These are phyloP conservation scores for Ramaria rubella DNA, from an alignment of 768 basidiomycete genomes.

Conservation along the genomic window DNA sequence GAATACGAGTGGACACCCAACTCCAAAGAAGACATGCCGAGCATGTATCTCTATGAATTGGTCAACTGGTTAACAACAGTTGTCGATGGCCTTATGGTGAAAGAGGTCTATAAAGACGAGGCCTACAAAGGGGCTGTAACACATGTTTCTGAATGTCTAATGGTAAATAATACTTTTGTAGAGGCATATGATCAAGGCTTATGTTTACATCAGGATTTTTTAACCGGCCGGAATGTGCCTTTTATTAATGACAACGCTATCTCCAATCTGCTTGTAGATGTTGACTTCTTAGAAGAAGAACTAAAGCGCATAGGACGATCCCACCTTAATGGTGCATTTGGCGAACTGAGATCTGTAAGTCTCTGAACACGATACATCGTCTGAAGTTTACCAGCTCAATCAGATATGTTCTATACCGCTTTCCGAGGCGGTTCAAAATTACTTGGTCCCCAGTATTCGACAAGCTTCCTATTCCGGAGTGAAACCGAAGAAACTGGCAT, in stretches of 20 bases:
- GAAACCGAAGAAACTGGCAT: constrained; percentile 64
- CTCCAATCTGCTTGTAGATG: constrained; percentile 77
- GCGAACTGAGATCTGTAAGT: constrained; percentile 72
- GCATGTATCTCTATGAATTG: constrained; percentile 92
- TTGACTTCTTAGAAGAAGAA: constrained; percentile 85
- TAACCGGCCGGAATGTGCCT: constrained; percentile 66
- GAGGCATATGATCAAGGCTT: background rate
- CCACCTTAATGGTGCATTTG: constrained; percentile 66
- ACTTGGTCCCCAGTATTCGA: constrained; percentile 63
- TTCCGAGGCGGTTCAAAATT: constrained; percentile 69
- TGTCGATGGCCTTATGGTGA: constrained; percentile 82
- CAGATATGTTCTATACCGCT: constrained; percentile 54
- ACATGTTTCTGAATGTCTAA: constrained; percentile 81
- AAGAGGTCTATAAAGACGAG: constrained; percentile 80
- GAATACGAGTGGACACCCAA: constrained; percentile 92
- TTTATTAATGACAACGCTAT: constrained; percentile 88
- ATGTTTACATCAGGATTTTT: constrained; percentile 49
- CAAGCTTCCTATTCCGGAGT: constrained; percentile 60
- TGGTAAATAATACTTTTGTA: constrained; percentile 47
- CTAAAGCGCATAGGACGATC: constrained; percentile 67
- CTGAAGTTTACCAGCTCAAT: constrained; percentile 9
- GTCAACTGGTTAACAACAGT: constrained; percentile 95
- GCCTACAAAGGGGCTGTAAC: constrained; percentile 84
- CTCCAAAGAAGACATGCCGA: constrained; percentile 65
- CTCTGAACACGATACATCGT: background rate